Evolutionary conservation across 148 eudicot species (phyloP).

Genomic region (Hydrangea macrophylla): DNA sequence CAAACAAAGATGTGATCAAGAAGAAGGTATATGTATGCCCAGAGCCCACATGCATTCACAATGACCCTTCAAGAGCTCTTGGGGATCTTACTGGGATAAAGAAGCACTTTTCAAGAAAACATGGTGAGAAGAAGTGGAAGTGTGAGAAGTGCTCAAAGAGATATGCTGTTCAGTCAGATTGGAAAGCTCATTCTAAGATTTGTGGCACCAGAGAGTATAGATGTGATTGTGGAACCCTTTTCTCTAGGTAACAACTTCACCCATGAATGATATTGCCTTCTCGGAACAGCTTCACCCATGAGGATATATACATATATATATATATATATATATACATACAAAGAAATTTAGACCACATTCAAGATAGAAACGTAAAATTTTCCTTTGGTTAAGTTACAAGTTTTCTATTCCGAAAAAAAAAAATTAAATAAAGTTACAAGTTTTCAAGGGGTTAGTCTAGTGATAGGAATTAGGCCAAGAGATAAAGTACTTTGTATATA

Average conservation of each 20-base stretch:
- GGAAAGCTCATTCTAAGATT: conserved; percentile 84
- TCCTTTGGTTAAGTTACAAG: too few species aligned
- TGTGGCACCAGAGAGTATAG: conserved; percentile 78
- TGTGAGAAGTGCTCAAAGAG: conserved; percentile 74
- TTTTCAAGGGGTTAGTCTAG: too few species aligned
- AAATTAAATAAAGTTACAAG: background rate
- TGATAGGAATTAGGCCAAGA: too few species aligned
- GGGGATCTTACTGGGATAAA: conserved; percentile 79
- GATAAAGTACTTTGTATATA: too few species aligned
- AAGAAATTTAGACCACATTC: background rate
- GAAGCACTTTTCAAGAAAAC: conserved; percentile 66
- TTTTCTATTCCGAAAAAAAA: background rate
- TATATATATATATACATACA: background rate
- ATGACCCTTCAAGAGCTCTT: conserved; percentile 65
- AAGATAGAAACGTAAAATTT: background rate
- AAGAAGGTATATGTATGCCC: conserved; percentile 82
- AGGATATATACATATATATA: too few species aligned
- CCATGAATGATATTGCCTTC: too few species aligned
- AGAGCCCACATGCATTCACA: conserved; percentile 66
- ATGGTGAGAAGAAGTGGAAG: conserved; percentile 79
- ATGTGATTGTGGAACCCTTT: conserved; percentile 76
- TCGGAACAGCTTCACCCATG: too few species aligned
- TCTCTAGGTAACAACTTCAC: conserved; percentile 49
- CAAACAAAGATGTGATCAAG: conserved; percentile 33
- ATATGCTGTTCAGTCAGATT: conserved; percentile 77